These are phyloP conservation scores for Trametes coccinea DNA, from an alignment of 768 basidiomycete species.

Conservation along the genomic window DNA sequence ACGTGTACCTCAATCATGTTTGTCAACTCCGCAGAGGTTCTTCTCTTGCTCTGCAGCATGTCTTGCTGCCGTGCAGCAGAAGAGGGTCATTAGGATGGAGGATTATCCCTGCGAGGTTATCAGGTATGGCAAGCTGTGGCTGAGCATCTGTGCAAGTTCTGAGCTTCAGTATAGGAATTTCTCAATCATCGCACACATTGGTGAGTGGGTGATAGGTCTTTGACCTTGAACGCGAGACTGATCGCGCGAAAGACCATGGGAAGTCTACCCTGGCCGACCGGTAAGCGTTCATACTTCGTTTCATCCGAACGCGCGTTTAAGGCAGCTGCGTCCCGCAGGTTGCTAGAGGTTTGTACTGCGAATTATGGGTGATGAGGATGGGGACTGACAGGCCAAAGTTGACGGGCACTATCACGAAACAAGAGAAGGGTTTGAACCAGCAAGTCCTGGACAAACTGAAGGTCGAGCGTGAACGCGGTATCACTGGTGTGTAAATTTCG, in stretches of 20 bases:
- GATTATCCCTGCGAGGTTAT: conserved; percentile 69
- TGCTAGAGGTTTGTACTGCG: conserved; percentile 63
- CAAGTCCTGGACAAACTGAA: conserved; percentile 93
- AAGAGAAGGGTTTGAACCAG: conserved; percentile 65
- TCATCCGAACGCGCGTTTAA: conserved; percentile 6
- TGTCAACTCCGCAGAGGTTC: conserved; percentile 37
- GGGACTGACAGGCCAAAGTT: conserved; percentile 47
- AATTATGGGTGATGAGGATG: too few relatives aligned
- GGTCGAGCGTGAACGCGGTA: conserved; percentile 95
- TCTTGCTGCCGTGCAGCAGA: conserved; percentile 29
- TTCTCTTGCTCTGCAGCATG: conserved; percentile 34
- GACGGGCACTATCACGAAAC: conserved; percentile 81
- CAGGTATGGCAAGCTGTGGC: conserved; percentile 44
- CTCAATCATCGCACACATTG: conserved; percentile 96
- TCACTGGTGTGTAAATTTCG: conserved; percentile 61
- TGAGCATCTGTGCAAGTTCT: neutral
- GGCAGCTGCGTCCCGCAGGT: conserved; percentile 37
- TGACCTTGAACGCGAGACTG: neutral
- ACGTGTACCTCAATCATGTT: conserved; percentile 36
- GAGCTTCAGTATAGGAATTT: conserved; percentile 62
- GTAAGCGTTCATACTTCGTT: conserved; percentile 38
- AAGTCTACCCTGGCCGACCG: conserved; percentile 94
- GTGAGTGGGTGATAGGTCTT: conserved; percentile 36
- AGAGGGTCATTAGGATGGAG: conserved; percentile 48
- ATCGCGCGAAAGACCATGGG: conserved; percentile 68